Percentiles rank a stretch among this genome's conserved stretches.
Conservation (phyloP, 2,329 filamentous ascomycete genomes). For the Dendrostoma leiphaemia region DNA sequence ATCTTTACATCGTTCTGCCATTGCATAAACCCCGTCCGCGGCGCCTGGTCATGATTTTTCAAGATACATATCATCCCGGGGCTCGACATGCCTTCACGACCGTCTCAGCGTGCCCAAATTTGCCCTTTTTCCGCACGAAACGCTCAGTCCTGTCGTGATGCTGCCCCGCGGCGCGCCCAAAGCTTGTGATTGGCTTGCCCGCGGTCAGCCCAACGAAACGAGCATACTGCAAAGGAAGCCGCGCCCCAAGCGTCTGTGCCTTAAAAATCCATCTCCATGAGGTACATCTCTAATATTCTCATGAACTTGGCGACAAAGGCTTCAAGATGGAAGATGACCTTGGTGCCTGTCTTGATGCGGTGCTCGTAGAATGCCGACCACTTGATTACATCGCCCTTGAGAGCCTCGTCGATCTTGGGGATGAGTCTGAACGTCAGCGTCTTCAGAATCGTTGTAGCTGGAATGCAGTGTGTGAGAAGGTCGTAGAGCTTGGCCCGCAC, state of each 20-base stretch:
- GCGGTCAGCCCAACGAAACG: too few species aligned
- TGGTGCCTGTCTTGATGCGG: constrained; percentile 84
- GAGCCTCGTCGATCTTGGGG: constrained; percentile 77
- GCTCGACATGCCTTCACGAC: too few species aligned
- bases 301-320: constrained; percentile 99
- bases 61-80: too few species aligned
- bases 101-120: too few species aligned
- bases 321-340: constrained; percentile 97
- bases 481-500: constrained; percentile 96
- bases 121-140: too few species aligned
- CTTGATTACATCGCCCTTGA: constrained; percentile 89
- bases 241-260: too few species aligned
- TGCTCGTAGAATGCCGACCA: constrained; percentile 99
- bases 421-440: constrained; percentile 93
- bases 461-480: constrained; percentile 94
- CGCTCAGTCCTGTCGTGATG: too few species aligned
- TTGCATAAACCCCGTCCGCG: too few species aligned
- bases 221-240: not conserved
- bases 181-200: too few species aligned
- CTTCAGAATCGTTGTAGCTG: constrained; percentile 89
- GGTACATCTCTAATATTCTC: constrained; percentile 87
- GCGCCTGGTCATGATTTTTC: too few species aligned
- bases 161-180: too few species aligned
- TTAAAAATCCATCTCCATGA: constrained; percentile 80
- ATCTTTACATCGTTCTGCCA: too few species aligned